Conservation (phyloP, 306 rosid genomes). For the Pueraria montana region DNA sequence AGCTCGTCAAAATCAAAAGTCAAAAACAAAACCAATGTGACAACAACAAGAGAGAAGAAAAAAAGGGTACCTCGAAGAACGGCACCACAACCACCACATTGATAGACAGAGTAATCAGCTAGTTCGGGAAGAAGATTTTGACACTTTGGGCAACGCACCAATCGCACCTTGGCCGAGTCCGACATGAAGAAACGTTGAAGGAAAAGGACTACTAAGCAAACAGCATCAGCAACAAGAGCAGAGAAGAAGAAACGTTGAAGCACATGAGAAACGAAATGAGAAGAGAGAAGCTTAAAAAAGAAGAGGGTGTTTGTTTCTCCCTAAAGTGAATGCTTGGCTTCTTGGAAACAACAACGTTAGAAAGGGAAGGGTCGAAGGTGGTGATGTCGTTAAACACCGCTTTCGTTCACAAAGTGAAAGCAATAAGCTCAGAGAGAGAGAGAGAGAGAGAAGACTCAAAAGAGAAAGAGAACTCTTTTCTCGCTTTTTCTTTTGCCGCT, state of each 20-base stretch:
- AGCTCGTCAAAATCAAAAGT: neutral
- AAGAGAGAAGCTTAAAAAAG: neutral
- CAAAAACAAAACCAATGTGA: conserved; percentile 1
- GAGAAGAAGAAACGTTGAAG: conserved; percentile 13
- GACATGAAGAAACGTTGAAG: conserved; percentile 56
- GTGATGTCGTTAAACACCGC: conserved; percentile 42
- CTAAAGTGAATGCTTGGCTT: conserved; percentile 54
- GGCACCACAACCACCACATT: conserved; percentile 97
- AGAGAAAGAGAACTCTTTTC: conserved; percentile 44
- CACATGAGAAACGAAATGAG: conserved; percentile 34
- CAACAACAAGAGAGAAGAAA: neutral
- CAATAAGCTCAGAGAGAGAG: conserved; percentile 4
- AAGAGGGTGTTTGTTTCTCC: conserved; percentile 22
- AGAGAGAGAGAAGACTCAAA: conserved; percentile 11
- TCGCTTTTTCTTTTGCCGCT: conserved; percentile 46
- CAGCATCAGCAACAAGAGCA: neutral
- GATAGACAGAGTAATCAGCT: conserved; percentile 85
- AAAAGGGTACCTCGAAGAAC: conserved; percentile 79
- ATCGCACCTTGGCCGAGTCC: conserved; percentile 67
- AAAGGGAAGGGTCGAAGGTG: conserved; percentile 44
- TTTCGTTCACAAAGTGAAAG: conserved; percentile 35
- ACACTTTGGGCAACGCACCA: conserved; percentile 95
- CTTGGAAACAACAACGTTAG: conserved; percentile 48
- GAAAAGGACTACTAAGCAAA: conserved; percentile 18
- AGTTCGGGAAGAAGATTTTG: conserved; percentile 95